These are phyloP conservation scores for Zymoseptoria passerinii DNA, from an alignment of 2,329 filamentous ascomycete species.

Conservation along the genomic window DNA sequence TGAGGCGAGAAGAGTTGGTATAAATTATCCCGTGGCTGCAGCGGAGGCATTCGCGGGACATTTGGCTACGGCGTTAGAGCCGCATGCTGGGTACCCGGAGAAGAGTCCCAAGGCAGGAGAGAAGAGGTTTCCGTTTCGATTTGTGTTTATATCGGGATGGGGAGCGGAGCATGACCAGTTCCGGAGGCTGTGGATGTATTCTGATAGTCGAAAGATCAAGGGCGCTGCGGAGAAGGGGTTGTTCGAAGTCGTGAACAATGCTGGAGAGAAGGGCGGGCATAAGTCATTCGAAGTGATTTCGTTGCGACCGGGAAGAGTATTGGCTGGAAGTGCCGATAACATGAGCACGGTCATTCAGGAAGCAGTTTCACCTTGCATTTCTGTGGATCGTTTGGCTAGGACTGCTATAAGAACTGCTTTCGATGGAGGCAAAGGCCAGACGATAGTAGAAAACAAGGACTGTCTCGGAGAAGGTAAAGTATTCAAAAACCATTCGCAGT, in stretches of 20 bases:
- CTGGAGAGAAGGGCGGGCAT: constrained; percentile 22
- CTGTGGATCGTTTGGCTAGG: constrained; percentile 27
- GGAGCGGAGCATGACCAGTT: constrained; percentile 35
- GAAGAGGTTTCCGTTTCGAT: constrained; percentile 33
- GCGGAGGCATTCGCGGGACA: constrained; percentile 27
- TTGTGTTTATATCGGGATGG: constrained; percentile 35
- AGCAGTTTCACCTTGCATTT: constrained; percentile 24
- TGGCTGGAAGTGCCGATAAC: constrained; percentile 23
- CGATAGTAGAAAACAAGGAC: constrained; percentile 30
- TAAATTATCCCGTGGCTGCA: constrained; percentile 25
- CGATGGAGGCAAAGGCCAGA: constrained; percentile 25
- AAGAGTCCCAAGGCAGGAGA: constrained; percentile 16
- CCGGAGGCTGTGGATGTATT: constrained; percentile 31
- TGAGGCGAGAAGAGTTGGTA: constrained; percentile 26
- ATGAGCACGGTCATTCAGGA: constrained; percentile 26
- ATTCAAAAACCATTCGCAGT: not conserved
- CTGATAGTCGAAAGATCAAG: constrained; percentile 29
- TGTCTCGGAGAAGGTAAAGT: constrained; percentile 26
- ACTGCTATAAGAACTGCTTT: constrained; percentile 24
- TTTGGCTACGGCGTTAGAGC: constrained; percentile 20
- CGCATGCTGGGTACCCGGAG: constrained; percentile 16
- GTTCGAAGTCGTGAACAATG: constrained; percentile 24
- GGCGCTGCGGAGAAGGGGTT: constrained; percentile 32
- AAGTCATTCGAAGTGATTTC: constrained; percentile 29
- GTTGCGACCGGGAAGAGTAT: constrained; percentile 27